Evolutionary conservation across 2,329 filamentous ascomycete genomes (phyloP), one percentile per base, ranked within the genome.

Genomic region (Sordariomycetes sp.): DNA sequence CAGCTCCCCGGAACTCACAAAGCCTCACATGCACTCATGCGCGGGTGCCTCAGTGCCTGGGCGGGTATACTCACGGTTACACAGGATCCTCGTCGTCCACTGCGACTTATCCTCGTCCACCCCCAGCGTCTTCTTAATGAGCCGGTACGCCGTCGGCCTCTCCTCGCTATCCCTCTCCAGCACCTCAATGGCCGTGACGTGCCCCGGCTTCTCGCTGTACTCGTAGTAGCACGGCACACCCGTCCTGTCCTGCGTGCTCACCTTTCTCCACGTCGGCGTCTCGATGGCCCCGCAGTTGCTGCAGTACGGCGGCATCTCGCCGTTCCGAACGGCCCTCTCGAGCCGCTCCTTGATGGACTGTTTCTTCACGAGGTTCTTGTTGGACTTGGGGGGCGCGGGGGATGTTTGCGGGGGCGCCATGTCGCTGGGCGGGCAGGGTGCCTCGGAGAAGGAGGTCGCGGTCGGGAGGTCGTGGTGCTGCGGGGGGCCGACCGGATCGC

Each of bases 251-350:
- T 90, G 89, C n/a, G 84, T 84, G 78, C 87, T 96, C 13, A 94
- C 89, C 65, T 92, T 94, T 60, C 94, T 85, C 94, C 94, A 99
- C 0, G 92, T 96, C 0, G 92, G 89, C 0, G 94, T 99, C 64
- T 97, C 89, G 58, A 99, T 95, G 7, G 90, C 88, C 6, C 94
- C 94, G 64, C 94, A 99, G 64, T 97, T 96, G 61, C 82, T 82
- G 68, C 94, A 99, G 65, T 86, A 97, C 1, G 87, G 86, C 0
- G 94, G 94, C 76, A 91, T 86, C 62, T 90, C 81, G 5, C 94
- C 94, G 57, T 83, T 82, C n/a, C 78, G 78, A 57, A 97, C 84
- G 0, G 82, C 83, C 45, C 74, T 73, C 61, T 85, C 78, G 1
- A 86, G 66, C 50, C 77, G 77, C 60, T 83, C 77, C 64, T 76